phyloP scores from a whole-genome alignment of 2,329 filamentous ascomycete species.

The Xylariaceae sp. region DNA sequence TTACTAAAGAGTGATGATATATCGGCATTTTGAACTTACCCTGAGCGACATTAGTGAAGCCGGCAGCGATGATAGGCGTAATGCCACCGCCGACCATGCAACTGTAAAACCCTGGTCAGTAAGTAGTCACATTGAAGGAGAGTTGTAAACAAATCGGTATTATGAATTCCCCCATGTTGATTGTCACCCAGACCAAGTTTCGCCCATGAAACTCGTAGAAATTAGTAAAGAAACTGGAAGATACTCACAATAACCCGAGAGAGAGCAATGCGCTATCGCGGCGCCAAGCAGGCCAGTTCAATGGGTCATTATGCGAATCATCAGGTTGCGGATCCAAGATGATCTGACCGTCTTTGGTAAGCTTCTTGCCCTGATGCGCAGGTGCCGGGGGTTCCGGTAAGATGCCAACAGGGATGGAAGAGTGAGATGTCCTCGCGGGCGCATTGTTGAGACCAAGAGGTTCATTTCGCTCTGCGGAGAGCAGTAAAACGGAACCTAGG shows the following conservation, averaged over 20 bases:
- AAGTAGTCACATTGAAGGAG: neutral
- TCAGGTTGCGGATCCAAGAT: conserved; percentile 90
- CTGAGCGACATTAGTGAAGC: conserved; percentile 73
- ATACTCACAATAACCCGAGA: conserved; percentile 64
- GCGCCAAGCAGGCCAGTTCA: conserved; percentile 85
- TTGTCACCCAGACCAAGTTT: neutral
- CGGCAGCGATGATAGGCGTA: conserved; percentile 83
- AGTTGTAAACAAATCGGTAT: neutral
- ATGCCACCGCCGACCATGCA: conserved; percentile 92
- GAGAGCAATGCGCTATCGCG: conserved; percentile 75
- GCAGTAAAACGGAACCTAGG: conserved; percentile 53
- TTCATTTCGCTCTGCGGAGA: conserved; percentile 52
- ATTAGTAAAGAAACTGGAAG: neutral
- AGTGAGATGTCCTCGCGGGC: conserved; percentile 53
- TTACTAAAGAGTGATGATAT: neutral
- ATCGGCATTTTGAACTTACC: conserved; percentile 36
- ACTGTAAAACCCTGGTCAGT: conserved; percentile 10
- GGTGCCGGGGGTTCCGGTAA: conserved; percentile 33
- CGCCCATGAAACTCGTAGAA: neutral
- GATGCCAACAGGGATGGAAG: conserved; percentile 48
- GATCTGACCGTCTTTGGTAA: conserved; percentile 72
- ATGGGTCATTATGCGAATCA: conserved; percentile 80
- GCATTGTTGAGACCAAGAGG: conserved; percentile 55
- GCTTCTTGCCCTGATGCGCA: conserved; percentile 56
- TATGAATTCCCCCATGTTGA: neutral